Base-by-base conservation (phyloP, 2,329 filamentous ascomycete genomes). In the Anthostomella pinea region DNA sequence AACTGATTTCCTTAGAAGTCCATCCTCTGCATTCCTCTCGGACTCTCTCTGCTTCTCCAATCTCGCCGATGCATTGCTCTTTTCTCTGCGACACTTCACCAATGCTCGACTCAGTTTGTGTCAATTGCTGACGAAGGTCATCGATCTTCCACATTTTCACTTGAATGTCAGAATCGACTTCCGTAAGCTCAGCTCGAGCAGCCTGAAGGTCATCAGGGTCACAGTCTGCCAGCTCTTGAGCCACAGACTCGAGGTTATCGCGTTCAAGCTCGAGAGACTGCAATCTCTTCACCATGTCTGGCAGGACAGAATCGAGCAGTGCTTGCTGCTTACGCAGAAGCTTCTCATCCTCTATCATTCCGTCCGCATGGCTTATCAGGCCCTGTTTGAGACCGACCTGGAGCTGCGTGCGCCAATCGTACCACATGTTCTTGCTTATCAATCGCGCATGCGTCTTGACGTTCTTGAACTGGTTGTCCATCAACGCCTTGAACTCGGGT, bases 391-490 rank as follows among this genome's bases (percentile, higher is more conserved):
- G 73, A 13, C 87, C 85, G 46, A 83, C 66, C 38, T 89, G 81
- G 16, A 97, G 75, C 54, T 93, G 91, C 73, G 87, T 91, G 25
- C 93, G 83, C 93, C 93, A 98, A 56, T 91, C 85, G 60, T 98
- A 98, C 93, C 93, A 98, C 70, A 93, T 90, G 39, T 87, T 88
- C 59, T 96, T 96, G 67, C 91, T 96, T 33, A 90, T 71, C 10
- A 96, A 73, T 17, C 93, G 79, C 11, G 91, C 88, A 60, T 95
- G 86, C 0, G 88, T 90, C 69, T 96, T 97, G 63, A 95, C 85
- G 56, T 97, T 96, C 63, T 95, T 93, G 71, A 98, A 93, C 58
- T 97, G 90, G 48, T 87, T 93, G 66, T 98, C 91, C 83, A 98
- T 94, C 34, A 94, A 73, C 3, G 79, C 66, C 55, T 87, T 89